Base-by-base conservation (phyloP, 2,329 filamentous ascomycete genomes). In the Nannizziopsis arthrosporioides region DNA sequence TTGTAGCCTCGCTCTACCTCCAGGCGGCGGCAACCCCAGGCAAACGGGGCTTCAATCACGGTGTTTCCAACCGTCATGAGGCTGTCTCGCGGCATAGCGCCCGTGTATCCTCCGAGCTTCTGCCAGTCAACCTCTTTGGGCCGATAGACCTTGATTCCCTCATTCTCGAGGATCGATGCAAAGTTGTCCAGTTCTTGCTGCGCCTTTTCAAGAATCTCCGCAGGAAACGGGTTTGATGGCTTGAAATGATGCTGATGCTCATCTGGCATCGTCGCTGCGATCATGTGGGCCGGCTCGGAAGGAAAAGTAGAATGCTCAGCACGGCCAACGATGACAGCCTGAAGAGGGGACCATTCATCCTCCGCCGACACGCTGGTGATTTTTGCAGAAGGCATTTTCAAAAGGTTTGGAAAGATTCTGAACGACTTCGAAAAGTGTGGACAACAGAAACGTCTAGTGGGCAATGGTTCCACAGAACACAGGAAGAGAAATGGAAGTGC, bases 11-110 rank as follows among this genome's bases (percentile, higher is more conserved):
- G 43, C 19, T 57, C 45, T 9, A 61, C 51, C 49, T 62, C 61
- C 2, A 47, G 8, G 1, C 37, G 44, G 5, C 61, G 60, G 45
- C 60, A 62, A 1, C 42, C 40, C 61, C 61, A 65, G 3, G 57
- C 55, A 44, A 60, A 63, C n/a, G 51, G 53, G 6, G 62, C 56
- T 47, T 64, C 62, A 35, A 63, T 61, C 7, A 64, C 44, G 2
- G 55, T 59, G 44, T 57, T 59, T 17, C 61, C 61, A 22, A 65
- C 59, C 10, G 54, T 58, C 55, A 64, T 57, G 7, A 64, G 44
- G n/a, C 58, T 55, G 47, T 65, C 62, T 9, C 61, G 57, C 5
- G 61, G 61, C 61, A 65, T 65, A 15, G 61, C 55, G 3, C 61
- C 61, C 0, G 61, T 64, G 49, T 64, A 65, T 30, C 45, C 49